These are phyloP conservation scores for Alternaria longipes DNA, from an alignment of 2,329 filamentous ascomycete species.

Conservation along the genomic window DNA sequence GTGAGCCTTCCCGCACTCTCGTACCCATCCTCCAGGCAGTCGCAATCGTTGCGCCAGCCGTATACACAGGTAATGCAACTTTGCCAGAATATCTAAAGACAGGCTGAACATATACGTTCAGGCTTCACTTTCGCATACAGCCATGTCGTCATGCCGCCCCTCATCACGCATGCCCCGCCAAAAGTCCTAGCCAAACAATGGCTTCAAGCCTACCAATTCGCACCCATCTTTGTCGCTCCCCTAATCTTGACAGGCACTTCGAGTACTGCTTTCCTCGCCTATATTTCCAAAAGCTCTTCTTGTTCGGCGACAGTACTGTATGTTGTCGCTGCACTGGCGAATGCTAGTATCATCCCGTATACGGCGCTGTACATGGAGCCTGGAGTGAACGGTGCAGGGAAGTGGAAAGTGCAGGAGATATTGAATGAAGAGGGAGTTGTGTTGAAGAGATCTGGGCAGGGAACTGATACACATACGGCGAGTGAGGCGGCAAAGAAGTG, in stretches of 20 bases:
- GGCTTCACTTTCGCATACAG: constrained; percentile 47
- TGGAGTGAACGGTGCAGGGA: constrained; percentile 50
- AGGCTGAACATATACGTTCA: background rate
- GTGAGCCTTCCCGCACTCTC: background rate
- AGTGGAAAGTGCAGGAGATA: constrained; percentile 51
- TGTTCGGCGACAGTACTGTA: constrained; percentile 30
- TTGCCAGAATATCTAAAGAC: background rate
- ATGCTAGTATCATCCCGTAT: constrained; percentile 46
- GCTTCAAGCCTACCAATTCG: constrained; percentile 52
- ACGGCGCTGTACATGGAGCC: constrained; percentile 54
- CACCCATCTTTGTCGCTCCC: constrained; percentile 49
- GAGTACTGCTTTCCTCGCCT: constrained; percentile 45
- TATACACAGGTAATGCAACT: constrained; percentile 32
- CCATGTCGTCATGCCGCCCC: constrained; percentile 48
- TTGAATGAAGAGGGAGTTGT: constrained; percentile 34
- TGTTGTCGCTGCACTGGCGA: constrained; percentile 35
- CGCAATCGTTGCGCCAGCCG: constrained; percentile 33
- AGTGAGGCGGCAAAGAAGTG: constrained; percentile 23
- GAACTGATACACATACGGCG: constrained; percentile 28
- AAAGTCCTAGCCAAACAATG: constrained; percentile 52
- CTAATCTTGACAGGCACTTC: constrained; percentile 47
- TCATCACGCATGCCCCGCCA: constrained; percentile 43
- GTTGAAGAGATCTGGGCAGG: constrained; percentile 21
- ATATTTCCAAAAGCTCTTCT: constrained; percentile 5
- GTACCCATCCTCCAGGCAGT: constrained; percentile 25